Percentiles rank a stretch among this genome's conserved stretches.
These are phyloP conservation scores for Suhomyces coccinellae DNA, from an alignment of 1,139 yeast species.

Conservation along the genomic window DNA sequence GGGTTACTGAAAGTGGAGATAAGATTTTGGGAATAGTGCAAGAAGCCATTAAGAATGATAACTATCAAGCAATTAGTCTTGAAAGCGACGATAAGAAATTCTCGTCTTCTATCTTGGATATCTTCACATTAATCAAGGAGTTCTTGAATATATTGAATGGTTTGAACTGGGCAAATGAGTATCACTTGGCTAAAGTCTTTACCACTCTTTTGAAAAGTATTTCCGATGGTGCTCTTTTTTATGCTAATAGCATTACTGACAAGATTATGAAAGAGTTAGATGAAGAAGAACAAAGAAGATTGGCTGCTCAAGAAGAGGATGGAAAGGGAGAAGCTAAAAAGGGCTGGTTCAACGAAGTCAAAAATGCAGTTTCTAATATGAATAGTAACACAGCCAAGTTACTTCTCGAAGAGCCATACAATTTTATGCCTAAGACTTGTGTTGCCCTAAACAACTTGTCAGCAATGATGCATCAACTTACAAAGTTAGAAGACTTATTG, in stretches of 20 bases:
- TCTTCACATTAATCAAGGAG: slow-evolving; percentile 63
- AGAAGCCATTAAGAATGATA: slow-evolving; percentile 57
- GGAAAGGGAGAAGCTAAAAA: slow-evolving; percentile 25
- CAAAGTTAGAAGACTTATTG: slow-evolving; percentile 58
- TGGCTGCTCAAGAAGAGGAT: slow-evolving; percentile 28
- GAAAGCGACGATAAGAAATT: slow-evolving; percentile 38
- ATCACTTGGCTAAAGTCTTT: slow-evolving; percentile 59
- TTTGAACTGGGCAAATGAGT: slow-evolving; percentile 62
- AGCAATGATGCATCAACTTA: slow-evolving; percentile 57
- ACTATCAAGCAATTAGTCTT: slow-evolving; percentile 53
- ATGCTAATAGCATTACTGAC: slow-evolving; percentile 49
- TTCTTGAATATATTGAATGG: slow-evolving; percentile 54
- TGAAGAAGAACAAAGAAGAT: slow-evolving; percentile 35
- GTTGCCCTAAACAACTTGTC: slow-evolving; percentile 74
- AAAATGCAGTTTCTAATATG: slow-evolving; percentile 49
- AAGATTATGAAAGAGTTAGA: slow-evolving; percentile 52
- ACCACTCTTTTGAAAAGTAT: slow-evolving; percentile 61
- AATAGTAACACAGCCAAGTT: slow-evolving; percentile 37
- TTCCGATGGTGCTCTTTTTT: slow-evolving; percentile 59
- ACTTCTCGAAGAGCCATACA: slow-evolving; percentile 53
- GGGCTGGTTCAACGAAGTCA: slow-evolving; percentile 48
- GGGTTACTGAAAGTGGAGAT: slow-evolving; percentile 57
- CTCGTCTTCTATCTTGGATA: slow-evolving; percentile 63
- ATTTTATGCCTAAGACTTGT: slow-evolving; percentile 66
- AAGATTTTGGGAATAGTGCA: slow-evolving; percentile 52